Percentiles rank a stretch among this genome's conserved stretches.
Evolutionary conservation across 345 rosid species (phyloP).

Genomic region (Eucalyptus curtisii): DNA sequence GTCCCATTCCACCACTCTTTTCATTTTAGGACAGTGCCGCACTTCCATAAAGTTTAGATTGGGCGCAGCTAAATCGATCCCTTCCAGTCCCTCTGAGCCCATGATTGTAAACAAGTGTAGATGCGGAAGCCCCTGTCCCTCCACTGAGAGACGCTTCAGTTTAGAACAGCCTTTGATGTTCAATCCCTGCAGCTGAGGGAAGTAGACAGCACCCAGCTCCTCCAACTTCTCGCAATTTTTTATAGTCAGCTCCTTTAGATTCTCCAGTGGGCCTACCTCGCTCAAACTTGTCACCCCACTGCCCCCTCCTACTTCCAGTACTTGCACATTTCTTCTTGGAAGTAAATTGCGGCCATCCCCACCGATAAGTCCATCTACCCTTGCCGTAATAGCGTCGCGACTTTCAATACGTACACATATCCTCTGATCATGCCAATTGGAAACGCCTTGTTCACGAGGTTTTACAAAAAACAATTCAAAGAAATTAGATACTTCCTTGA

Average conservation of each 20-base stretch:
- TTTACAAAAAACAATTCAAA: no score
- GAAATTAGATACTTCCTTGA: no score
- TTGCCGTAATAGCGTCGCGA: background rate
- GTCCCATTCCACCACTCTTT: background rate
- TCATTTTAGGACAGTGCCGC: accelerated
- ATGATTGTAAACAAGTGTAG: accelerated
- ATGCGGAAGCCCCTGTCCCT: background rate
- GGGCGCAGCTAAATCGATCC: no score
- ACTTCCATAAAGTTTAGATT: accelerated
- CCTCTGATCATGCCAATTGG: no score
- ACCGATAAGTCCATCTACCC: accelerated
- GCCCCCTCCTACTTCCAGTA: accelerated
- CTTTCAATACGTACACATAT: no score
- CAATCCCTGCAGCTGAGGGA: accelerated
- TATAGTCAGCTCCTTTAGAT: background rate
- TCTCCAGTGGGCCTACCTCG: background rate
- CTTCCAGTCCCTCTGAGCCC: accelerated
- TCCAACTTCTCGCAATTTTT: accelerated
- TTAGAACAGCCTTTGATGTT: accelerated
- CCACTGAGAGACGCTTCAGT: background rate
- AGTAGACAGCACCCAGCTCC: background rate
- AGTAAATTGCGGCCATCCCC: background rate
- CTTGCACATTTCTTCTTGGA: accelerated
- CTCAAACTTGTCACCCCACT: background rate
- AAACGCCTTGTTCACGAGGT: accelerated